Conservation (phyloP, 331 rosid genomes). For the Rosa hybrid region DNA sequence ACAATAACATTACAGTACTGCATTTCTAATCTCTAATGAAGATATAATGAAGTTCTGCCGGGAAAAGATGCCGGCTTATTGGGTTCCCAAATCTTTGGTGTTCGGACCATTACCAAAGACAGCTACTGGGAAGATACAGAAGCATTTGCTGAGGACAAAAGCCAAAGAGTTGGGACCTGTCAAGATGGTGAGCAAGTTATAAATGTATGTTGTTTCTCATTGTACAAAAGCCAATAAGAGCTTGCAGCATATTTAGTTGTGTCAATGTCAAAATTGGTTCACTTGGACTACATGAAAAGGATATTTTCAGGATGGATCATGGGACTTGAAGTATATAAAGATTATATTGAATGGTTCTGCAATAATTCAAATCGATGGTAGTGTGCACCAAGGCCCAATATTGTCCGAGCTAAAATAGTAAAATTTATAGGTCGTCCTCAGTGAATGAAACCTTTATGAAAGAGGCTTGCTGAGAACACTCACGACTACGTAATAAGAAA, state of each 20-base stretch:
- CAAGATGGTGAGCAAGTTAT: slow-evolving; percentile 57
- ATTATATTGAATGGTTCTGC: background rate
- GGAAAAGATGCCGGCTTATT: slow-evolving; percentile 78
- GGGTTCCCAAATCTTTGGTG: slow-evolving; percentile 74
- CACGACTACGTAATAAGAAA: too few relatives aligned
- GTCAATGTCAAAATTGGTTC: background rate
- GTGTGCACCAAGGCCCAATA: background rate
- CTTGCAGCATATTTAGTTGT: background rate
- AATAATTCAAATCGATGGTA: background rate
- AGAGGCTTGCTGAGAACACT: too few relatives aligned
- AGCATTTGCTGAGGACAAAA: slow-evolving; percentile 75
- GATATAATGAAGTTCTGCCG: slow-evolving; percentile 76
- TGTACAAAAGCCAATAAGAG: background rate
- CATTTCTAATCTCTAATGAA: slow-evolving; percentile 8
- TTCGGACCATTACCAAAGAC: slow-evolving; percentile 89
- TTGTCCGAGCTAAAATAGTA: background rate
- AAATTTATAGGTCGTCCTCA: background rate
- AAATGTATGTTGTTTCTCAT: slow-evolving; percentile 16
- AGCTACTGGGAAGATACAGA: slow-evolving; percentile 88
- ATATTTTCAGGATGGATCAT: background rate
- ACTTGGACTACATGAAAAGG: background rate
- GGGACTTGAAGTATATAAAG: background rate
- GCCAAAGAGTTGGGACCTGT: slow-evolving; percentile 70
- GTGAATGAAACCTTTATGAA: too few relatives aligned
- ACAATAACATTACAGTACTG: background rate